Evolutionary conservation across 768 basidiomycete species (phyloP).

Genomic region (Cubamyces sp.): DNA sequence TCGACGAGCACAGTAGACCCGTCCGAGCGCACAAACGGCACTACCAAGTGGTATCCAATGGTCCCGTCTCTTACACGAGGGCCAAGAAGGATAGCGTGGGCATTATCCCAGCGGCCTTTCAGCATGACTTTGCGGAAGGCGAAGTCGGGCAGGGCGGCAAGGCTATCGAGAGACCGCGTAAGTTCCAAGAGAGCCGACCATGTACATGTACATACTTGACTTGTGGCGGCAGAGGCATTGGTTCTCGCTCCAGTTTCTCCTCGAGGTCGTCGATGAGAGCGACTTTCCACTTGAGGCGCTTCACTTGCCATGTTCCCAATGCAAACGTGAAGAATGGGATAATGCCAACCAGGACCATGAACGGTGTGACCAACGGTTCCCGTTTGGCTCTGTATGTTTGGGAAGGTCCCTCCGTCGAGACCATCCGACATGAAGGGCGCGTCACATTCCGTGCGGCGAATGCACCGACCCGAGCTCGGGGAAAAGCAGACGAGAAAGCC

Average conservation of each 20-base stretch:
- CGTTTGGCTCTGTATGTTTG: conserved; percentile 56
- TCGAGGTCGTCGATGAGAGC: conserved; percentile 92
- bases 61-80: conserved; percentile 90
- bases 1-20: conserved; percentile 90
- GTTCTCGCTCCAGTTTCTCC: conserved; percentile 80
- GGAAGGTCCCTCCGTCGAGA: conserved; percentile 16
- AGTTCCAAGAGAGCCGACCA: conserved; percentile 6
- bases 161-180: conserved; percentile 40
- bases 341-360: conserved; percentile 75
- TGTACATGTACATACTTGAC: conserved; percentile 70
- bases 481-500: not conserved
- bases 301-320: conserved; percentile 92
- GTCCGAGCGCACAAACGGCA: conserved; percentile 78
- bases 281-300: conserved; percentile 94
- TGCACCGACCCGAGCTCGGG: not conserved
- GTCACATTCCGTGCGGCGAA: not conserved
- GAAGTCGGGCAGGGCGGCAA: conserved; percentile 85
- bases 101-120: conserved; percentile 78
- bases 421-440: conserved; percentile 6
- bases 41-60: conserved; percentile 86
- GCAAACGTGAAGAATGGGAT: conserved; percentile 91
- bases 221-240: conserved; percentile 76
- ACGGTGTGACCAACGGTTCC: conserved; percentile 67
- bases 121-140: conserved; percentile 83
- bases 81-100: conserved; percentile 76